Conservation (phyloP, 306 rosid genomes). For the Lupinus albus region DNA sequence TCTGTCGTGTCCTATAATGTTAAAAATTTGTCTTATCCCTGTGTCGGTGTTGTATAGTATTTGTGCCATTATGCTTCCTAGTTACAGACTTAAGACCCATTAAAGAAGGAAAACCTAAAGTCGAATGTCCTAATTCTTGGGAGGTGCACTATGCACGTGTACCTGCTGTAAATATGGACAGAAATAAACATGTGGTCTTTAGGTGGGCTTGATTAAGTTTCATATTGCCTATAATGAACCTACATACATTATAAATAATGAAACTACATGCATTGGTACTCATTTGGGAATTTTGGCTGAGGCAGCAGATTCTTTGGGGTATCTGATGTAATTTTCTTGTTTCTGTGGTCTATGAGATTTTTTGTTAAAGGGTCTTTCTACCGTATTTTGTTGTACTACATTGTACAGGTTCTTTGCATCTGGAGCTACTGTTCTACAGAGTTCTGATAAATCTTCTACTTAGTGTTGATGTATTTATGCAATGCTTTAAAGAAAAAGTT, state of each 20-base stretch:
- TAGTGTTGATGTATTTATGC: neutral
- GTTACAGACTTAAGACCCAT: neutral
- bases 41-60: too few species aligned
- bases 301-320: neutral
- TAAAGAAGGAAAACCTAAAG: neutral
- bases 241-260: conserved; percentile 49
- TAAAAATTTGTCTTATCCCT: too few species aligned
- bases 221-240: conserved; percentile 54
- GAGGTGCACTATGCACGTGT: conserved; percentile 57
- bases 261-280: conserved; percentile 43
- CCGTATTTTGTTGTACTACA: neutral
- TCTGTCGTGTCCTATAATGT: neutral
- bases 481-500: neutral
- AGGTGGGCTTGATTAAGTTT: conserved; percentile 59
- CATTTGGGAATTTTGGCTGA: neutral
- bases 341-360: neutral
- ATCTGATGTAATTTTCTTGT: neutral
- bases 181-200: conserved; percentile 51
- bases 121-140: conserved; percentile 76
- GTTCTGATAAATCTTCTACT: neutral
- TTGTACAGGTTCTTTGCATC: neutral
- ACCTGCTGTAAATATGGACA: conserved; percentile 77
- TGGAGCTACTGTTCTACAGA: conserved; percentile 26
- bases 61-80: neutral
- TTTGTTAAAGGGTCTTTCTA: neutral